Evolutionary conservation across 306 rosid genomes (phyloP).

Genomic region (Ormosia semicastrata): DNA sequence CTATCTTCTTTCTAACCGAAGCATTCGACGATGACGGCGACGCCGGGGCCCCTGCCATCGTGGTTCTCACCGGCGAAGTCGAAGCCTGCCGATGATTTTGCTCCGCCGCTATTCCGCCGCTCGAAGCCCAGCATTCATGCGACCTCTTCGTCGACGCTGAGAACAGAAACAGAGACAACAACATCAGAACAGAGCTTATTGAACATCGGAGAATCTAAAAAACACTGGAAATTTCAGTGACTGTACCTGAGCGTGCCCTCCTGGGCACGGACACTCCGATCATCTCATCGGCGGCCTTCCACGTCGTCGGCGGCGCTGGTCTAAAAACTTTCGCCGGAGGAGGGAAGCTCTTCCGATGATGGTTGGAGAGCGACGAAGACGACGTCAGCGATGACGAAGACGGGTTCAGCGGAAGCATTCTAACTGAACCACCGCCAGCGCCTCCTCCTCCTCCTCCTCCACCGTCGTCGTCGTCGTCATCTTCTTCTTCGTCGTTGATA

Average conservation of each 20-base stretch:
- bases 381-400: conserved; percentile 23
- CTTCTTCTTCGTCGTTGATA: conserved; percentile 81
- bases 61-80: conserved; percentile 75
- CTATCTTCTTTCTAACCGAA: conserved; percentile 74
- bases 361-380: conserved; percentile 44
- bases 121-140: conserved; percentile 81
- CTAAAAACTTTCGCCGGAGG: conserved; percentile 70
- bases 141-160: conserved; percentile 92
- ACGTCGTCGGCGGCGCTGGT: conserved; percentile 56
- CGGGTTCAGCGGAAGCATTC: conserved; percentile 92
- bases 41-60: conserved; percentile 47
- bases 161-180: not conserved
- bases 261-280: conserved; percentile 91
- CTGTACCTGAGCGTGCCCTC: conserved; percentile 92
- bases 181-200: not conserved
- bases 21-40: conserved; percentile 88
- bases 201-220: no score
- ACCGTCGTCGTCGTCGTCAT: conserved; percentile 62
- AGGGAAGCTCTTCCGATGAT: conserved; percentile 83
- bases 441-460: conserved; percentile 21
- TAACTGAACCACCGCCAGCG: conserved; percentile 39
- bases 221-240: no score
- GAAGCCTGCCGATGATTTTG: conserved; percentile 71
- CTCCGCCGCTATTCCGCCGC: conserved; percentile 56
- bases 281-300: conserved; percentile 96